Base-by-base conservation (phyloP, 2,329 filamentous ascomycete species). In the Aspergillus sp. region DNA sequence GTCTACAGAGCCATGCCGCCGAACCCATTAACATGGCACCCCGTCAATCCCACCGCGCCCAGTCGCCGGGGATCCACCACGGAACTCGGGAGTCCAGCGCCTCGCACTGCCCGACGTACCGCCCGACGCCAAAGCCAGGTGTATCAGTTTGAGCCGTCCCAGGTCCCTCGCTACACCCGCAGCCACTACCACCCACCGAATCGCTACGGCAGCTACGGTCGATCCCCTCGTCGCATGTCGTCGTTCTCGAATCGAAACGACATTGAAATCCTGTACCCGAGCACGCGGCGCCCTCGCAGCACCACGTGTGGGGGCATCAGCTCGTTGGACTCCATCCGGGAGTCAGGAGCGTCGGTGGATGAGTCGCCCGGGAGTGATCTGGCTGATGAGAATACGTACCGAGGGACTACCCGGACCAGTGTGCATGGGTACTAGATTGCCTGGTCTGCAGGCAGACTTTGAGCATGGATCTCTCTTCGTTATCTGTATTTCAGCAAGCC, bases 231-330 rank as follows among this genome's bases (percentile, higher is more conserved):
- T 5, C 58, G 55, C 6, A 52, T 64, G 14, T 60, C 60, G 0
- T 60, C 61, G 0, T 55, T 60, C 11, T 52, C 60, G 2, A 68
- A 65, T 26, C 59, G 67, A 42, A 65, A 64, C n/a, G 69, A 70
- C 19, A 59, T 66, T 11, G 65, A 69, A 8, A 45, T 71, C 17
- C 56, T 67, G n/a, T 72, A 71, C 49, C 63, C 66, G 2, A 71
- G 66, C 49, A 65, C 64, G 4, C 63, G 70, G 5, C 64, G 69
- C 2, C 54, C 68, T 5, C 65, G 70, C 24, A 73, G 69, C 50
- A 66, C 54, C 36, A 72, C 67, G 0, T 65, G 63, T 20, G 65
- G 65, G 0, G 64, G 62, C 1, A 46, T 60, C 2, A 33, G 58
- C 11, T 32, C 51, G 14, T 51, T 71, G 7, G 68, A 68, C 49